A percentile compares a stretch with the other conserved stretches of the same genome.
Conservation (phyloP, 176 grass and related monocot genomes). For the Eleusine indica region DNA sequence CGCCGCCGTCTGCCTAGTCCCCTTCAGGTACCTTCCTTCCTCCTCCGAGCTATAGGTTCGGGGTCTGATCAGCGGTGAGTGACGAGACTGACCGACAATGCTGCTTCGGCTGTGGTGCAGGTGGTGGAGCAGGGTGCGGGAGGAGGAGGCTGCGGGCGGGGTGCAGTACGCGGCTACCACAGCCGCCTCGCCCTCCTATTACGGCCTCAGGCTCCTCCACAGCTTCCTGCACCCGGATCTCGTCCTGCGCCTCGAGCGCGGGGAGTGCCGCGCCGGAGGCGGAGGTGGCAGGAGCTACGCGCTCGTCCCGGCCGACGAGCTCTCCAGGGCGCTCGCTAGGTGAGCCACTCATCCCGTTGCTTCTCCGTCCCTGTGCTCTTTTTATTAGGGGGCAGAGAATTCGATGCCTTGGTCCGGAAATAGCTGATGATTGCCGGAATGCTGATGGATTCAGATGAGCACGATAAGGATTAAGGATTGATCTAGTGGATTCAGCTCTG, state of each 20-base stretch:
- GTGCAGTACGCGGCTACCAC: conserved; percentile 61
- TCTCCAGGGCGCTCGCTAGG: conserved; percentile 55
- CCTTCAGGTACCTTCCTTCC: conserved; percentile 40
- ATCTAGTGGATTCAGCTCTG: background rate
- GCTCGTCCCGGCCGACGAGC: conserved; percentile 62
- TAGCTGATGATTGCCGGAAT: background rate
- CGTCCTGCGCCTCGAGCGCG: conserved; percentile 65
- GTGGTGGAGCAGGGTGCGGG: conserved; percentile 69
- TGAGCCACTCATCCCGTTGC: background rate
- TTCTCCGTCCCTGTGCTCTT: background rate
- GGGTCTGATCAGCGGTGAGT: background rate
- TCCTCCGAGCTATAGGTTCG: background rate
- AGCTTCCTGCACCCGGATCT: conserved; percentile 77
- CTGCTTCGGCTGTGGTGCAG: conserved; percentile 13
- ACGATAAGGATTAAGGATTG: background rate
- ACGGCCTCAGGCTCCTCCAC: conserved; percentile 74
- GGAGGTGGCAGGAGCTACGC: conserved; percentile 54
- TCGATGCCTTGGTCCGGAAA: background rate
- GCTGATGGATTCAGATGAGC: background rate
- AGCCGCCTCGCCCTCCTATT: conserved; percentile 54
- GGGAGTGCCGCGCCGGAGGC: conserved; percentile 25
- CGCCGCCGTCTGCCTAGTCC: conserved; percentile 69
- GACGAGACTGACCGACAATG: conserved; percentile 2
- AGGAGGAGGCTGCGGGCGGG: conserved; percentile 53
- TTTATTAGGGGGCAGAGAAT: background rate